Evolutionary conservation across 352 stramenopile species (phyloP), one percentile per base, ranked within the genome.

Genomic region (Peronospora farinosa): DNA sequence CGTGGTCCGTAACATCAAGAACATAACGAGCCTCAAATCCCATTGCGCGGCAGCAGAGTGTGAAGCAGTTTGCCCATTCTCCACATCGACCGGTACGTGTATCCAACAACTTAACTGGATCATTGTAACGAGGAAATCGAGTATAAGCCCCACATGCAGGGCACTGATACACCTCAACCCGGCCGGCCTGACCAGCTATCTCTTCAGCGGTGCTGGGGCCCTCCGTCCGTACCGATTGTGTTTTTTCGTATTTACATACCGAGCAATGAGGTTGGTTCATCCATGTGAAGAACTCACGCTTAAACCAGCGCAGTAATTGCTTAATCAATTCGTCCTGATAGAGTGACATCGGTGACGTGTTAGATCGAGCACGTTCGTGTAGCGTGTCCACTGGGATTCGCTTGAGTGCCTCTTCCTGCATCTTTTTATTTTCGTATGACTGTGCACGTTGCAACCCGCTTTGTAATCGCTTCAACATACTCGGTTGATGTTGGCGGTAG

Each of bases 51-150:
- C 84, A 96, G 51, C 86, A 88, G 0, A 97, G 72, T 7, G 83
- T 95, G 56, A 97, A 97, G 53, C 84, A 96, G 47, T 97, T 97
- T 16, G 91, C 90, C 83, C 84, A 97, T 57, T 97, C 91, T 7
- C 91, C 91, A 57, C 91, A 97, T 13, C 91, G 70, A 13, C 90
- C 88, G 6, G 73, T 84, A 10, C 82, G 58, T n/a, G 77, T 88
- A 8, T 87, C 73, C 7, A 96, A 52, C 12, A 96, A 50, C 53
- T 92, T 96, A n/a, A 78, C 67, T 8, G 90, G 88, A 44, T 95
- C 65, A 60, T 96, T 96, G 51, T 95, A 95, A 3, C 91, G 79
- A 43, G 89, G 88, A 57, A 97, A 97, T 6, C 88, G 70, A 8
- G 81, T 92, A 28, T 73, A 59, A 2, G 47, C 40, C 5, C 46